Percentiles rank a stretch among this genome's conserved stretches.
Conservation (phyloP, 257 asterid species). For the Phtheirospermum japonicum region DNA sequence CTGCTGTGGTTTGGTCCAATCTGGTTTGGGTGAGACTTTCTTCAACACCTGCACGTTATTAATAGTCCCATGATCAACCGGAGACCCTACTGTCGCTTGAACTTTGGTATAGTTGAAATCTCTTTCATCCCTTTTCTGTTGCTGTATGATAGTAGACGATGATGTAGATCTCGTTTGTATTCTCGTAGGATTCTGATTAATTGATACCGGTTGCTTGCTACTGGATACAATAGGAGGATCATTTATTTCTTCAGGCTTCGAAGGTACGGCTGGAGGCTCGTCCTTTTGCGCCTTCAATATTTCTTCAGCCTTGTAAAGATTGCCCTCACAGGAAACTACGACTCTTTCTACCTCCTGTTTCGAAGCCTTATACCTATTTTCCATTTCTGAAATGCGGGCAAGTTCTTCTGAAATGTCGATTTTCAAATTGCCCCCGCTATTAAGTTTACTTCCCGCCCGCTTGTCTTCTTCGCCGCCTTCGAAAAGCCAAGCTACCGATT, state of each 20-base stretch:
- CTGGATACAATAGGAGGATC: slow-evolving; percentile 39
- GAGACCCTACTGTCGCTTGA: neutral
- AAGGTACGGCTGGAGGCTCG: neutral
- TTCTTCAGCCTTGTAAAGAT: slow-evolving; percentile 67
- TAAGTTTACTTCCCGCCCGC: slow-evolving; percentile 48
- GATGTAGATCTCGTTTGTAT: slow-evolving; percentile 12
- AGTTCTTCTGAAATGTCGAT: slow-evolving; percentile 71
- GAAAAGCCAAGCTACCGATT: slow-evolving; percentile 71
- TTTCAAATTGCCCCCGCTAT: slow-evolving; percentile 65
- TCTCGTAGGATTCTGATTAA: neutral
- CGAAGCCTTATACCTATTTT: slow-evolving; percentile 50
- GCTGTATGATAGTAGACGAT: slow-evolving; percentile 17
- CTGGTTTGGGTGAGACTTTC: slow-evolving; percentile 19
- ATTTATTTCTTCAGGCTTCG: slow-evolving; percentile 31
- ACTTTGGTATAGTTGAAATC: neutral
- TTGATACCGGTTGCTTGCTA: slow-evolving; percentile 31
- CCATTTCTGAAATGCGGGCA: slow-evolving; percentile 61
- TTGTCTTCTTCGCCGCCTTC: slow-evolving; percentile 56
- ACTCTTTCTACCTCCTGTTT: slow-evolving; percentile 75
- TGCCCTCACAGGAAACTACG: slow-evolving; percentile 64
- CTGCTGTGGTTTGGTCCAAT: slow-evolving; percentile 53
- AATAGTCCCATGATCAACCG: neutral
- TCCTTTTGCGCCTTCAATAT: slow-evolving; percentile 36
- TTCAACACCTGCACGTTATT: neutral
- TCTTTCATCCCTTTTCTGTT: neutral